Evolutionary conservation across 78 protist species (phyloP), one percentile per base, ranked within the genome.

Genomic region (Cavenderia fasciculata): DNA sequence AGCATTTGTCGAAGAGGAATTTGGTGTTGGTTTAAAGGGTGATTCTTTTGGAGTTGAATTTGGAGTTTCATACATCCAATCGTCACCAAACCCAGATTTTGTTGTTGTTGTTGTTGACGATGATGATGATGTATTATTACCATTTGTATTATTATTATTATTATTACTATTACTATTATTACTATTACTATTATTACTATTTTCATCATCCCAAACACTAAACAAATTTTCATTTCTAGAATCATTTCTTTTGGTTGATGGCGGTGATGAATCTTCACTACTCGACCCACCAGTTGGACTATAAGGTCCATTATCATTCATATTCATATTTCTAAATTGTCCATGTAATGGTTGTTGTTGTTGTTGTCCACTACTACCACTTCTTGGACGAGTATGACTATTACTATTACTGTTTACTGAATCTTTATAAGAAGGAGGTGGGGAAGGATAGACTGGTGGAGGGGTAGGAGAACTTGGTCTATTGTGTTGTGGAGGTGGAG

Each of bases 141-240:
- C 23, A 11, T 34, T 33, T 2, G 21, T 33, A 36, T 74, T 47
- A 25, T 12, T 41, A 36, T 16, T 34, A 19, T 71, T 71, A 52
- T 2, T 44, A 23, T 8, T 27, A 19, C 76, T 71, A 2, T 71
- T 71, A 21, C 43, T 69, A 12, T 69, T 70, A 44, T 68, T 69
- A 29, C 43, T 69, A 46, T 46, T n/a, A 46, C 46, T 25, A 14
- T 69, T 38, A 54, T 11, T 16, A 54, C 44, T 68, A 27, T 27
- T 4, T 36, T 82, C 90, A 6, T 82, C 90, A 52, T 82, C 90
- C 90, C 90, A 82, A 40, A 82, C 90, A 33, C 68, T 82, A 54
- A 82, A 82, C 27, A 82, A 27, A 56, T 65, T 82, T 25, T 49
- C 78, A 33, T 73, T 66, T 33, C 29, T 44, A 49, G 33, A 68